Base-by-base conservation (phyloP, 1,284 basidiomycete species). In the Rhodotorula sp. region DNA sequence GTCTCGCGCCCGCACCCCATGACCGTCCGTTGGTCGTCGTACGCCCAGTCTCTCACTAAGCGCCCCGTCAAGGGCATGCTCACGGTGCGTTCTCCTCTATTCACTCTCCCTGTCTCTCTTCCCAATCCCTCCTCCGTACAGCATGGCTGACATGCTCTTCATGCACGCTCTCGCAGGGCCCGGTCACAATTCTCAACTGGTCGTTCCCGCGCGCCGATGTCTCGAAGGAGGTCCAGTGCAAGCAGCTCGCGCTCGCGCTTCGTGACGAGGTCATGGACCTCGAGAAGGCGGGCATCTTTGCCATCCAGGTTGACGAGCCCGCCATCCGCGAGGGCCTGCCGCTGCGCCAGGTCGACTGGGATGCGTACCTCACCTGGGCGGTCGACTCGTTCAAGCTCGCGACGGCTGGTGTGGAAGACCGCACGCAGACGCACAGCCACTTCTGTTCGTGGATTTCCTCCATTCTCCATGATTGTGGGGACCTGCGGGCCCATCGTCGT, bases 141-240 rank as follows among this genome's bases (percentile, higher is more conserved):
- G 27, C 48, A n/a, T 2, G 13, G 4, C 50, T 51, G 50, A 51
- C 50, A 12, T 12, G 10, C 50, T 29, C 13, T n/a, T 25, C n/a
- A 13, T 17, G n/a, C 15, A 13, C 50, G 27, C 8, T 7, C 22
- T 15, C 58, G 59, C 61, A 51, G 50, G 71, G 69, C 27, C 82
- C 82, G 56, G 82, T 83, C 74, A 83, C 82, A 69, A 97, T 99
- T 84, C 89, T 99, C 83, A 98, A 98, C 88, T 99, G 97, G 97
- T 99, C 97, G 56, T 99, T 99, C 96, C 97, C 97, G 80, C 96
- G 97, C 85, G 94, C 93, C 78, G 97, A 99, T 83, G 91, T 99
- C 80, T 88, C 91, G 73, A 92, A 93, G 83, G 97, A 99, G 85
- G 83, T 96, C 76, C 97, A 99, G 86, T 94, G 94, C 82, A 94